These are phyloP conservation scores for Mortierella polycephala DNA, from an alignment of 371 early-diverging fungal genomes.

Conservation along the genomic window DNA sequence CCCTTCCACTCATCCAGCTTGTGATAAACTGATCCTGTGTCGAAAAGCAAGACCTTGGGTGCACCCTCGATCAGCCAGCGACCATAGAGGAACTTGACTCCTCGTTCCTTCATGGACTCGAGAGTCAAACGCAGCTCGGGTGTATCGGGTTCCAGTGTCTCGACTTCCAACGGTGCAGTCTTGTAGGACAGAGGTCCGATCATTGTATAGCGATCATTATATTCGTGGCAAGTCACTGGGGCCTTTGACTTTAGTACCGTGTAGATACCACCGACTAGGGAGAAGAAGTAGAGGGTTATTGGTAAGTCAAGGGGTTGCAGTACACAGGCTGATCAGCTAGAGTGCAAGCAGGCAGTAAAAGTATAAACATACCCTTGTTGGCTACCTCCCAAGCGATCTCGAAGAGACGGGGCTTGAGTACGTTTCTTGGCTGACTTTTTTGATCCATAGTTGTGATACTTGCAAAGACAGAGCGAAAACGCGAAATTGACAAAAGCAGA, in stretches of 20 bases:
- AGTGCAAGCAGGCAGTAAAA: not conserved
- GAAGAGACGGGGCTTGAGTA: slow-evolving; percentile 82
- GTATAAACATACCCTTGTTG: slow-evolving; percentile 84
- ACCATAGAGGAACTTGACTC: slow-evolving; percentile 87
- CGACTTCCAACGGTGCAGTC: slow-evolving; percentile 90
- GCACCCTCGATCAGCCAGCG: slow-evolving; percentile 97
- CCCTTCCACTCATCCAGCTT: slow-evolving; percentile 94
- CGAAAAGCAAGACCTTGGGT: slow-evolving; percentile 91
- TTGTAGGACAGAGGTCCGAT: slow-evolving; percentile 87
- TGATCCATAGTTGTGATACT: slow-evolving; percentile 19
- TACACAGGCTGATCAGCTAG: not conserved
- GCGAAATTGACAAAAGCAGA: no score
- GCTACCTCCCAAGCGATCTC: slow-evolving; percentile 98
- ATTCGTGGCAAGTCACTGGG: slow-evolving; percentile 93
- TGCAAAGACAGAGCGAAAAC: not conserved
- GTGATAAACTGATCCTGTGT: slow-evolving; percentile 76
- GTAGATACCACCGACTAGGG: slow-evolving; percentile 95
- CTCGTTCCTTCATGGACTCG: slow-evolving; percentile 72
- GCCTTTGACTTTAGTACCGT: slow-evolving; percentile 97
- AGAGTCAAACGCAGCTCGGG: slow-evolving; percentile 76
- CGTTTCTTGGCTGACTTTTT: slow-evolving; percentile 31
- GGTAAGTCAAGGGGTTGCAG: not conserved
- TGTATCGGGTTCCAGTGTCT: slow-evolving; percentile 78
- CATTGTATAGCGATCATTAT: slow-evolving; percentile 87
- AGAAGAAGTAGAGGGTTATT: slow-evolving; percentile 1